Evolutionary conservation across 75 land plant species (phyloP).

Genomic region (Adiantum capillusveneris): DNA sequence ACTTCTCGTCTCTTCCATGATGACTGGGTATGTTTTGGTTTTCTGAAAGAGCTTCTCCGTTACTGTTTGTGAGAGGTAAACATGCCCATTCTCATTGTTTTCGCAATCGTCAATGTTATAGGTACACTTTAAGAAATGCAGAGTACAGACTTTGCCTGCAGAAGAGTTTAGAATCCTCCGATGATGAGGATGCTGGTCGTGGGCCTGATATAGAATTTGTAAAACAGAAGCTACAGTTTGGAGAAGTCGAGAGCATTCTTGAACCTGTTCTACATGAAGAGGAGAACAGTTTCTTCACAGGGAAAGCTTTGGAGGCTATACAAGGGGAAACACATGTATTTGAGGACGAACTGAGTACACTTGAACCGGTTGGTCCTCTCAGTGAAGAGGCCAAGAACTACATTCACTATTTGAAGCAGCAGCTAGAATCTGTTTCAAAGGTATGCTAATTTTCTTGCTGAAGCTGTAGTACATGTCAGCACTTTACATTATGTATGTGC

Average conservation of each 20-base stretch:
- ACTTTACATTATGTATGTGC: too few species aligned
- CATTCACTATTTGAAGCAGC: neutral
- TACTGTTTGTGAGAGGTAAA: too few species aligned
- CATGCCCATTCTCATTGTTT: too few species aligned
- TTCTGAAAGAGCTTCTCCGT: too few species aligned
- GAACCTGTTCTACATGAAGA: neutral
- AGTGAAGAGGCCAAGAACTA: slow-evolving; percentile 1
- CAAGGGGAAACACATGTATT: neutral
- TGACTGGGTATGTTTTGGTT: slow-evolving; percentile 34
- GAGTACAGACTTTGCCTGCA: slow-evolving; percentile 81
- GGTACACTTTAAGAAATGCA: slow-evolving; percentile 82
- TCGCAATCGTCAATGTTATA: slow-evolving; percentile 12
- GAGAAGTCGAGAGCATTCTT: neutral
- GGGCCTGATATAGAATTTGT: neutral
- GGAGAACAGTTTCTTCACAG: neutral
- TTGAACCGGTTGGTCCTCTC: neutral
- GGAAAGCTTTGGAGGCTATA: neutral
- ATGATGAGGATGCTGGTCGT: slow-evolving; percentile 9
- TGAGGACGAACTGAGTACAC: neutral
- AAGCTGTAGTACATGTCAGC: too few species aligned
- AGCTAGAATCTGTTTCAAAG: slow-evolving; percentile 1
- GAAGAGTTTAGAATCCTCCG: slow-evolving; percentile 53
- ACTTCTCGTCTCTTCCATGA: slow-evolving; percentile 31
- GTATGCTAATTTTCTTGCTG: neutral
- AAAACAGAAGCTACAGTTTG: neutral